A percentile compares a stretch with the other conserved stretches of the same genome.
phyloP scores from a whole-genome alignment of 345 rosid species.

The Aethionema arabicum region DNA sequence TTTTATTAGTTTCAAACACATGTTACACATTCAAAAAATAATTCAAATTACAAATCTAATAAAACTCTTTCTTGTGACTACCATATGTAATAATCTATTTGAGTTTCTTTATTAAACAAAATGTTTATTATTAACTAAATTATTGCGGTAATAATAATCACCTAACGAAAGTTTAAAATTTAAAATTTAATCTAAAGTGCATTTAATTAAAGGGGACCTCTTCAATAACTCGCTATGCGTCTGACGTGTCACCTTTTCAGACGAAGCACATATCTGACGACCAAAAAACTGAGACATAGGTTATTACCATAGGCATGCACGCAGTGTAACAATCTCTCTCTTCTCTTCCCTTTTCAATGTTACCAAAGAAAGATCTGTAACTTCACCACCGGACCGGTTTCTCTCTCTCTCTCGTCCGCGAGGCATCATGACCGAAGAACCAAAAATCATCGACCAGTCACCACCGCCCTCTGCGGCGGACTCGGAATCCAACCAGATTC shows the following conservation, averaged over 20 bases:
- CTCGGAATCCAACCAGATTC: slow-evolving; percentile 37
- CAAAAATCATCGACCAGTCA: slow-evolving; percentile 46
- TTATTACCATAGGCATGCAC: slow-evolving; percentile 23
- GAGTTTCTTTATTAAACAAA: neutral
- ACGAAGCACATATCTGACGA: slow-evolving; percentile 29
- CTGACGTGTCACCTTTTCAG: slow-evolving; percentile 25
- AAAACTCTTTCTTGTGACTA: no score
- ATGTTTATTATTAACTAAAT: neutral
- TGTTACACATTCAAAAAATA: no score
- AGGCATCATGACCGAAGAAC: slow-evolving; percentile 50
- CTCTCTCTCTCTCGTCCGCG: slow-evolving; percentile 15
- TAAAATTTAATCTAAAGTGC: slow-evolving; percentile 18
- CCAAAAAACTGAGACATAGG: slow-evolving; percentile 12
- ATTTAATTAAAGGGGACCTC: slow-evolving; percentile 11
- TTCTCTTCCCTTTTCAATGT: slow-evolving; percentile 20
- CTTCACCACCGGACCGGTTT: slow-evolving; percentile 33
- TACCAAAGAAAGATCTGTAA: slow-evolving; percentile 45
- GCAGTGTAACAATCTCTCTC: slow-evolving; percentile 12
- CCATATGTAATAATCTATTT: neutral
- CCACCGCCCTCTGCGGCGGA: slow-evolving; percentile 47
- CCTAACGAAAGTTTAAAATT: no score
- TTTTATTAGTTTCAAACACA: no score
- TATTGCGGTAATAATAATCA: no score
- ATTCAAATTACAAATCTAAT: no score
- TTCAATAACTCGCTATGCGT: neutral